phyloP scores from a whole-genome alignment of 257 asterid species.

The Solanum dulcamara region DNA sequence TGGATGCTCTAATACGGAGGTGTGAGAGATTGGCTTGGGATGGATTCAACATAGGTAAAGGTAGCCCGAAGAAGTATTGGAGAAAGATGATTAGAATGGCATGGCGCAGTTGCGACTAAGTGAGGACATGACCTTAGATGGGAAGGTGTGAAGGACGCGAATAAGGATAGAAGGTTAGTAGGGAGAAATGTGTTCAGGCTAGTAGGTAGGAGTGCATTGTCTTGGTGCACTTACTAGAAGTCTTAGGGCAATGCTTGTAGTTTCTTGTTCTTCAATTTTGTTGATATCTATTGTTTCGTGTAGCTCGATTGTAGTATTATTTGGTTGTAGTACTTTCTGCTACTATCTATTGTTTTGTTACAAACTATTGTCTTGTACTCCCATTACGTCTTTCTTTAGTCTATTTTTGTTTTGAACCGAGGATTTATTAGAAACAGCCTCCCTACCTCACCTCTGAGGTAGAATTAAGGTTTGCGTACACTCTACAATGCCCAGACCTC shows the following conservation, averaged over 20 bases:
- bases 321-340: neutral
- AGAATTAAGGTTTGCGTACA: neutral
- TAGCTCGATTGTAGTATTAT: neutral
- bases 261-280: neutral
- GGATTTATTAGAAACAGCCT: neutral
- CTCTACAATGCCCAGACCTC: neutral
- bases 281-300: neutral
- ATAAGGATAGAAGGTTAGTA: neutral
- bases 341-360: neutral
- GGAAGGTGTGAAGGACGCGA: neutral
- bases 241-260: neutral
- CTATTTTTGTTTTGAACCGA: neutral
- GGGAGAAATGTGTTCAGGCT: no score
- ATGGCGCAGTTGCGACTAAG: neutral
- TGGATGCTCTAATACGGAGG: no score
- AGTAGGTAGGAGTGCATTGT: neutral
- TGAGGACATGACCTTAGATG: neutral
- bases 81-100: neutral
- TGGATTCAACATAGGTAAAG: no score
- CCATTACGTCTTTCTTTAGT: neutral
- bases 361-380: neutral
- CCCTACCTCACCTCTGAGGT: neutral
- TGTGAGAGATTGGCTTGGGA: no score
- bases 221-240: neutral
- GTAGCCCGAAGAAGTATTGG: neutral